Percentiles rank a stretch among this genome's conserved stretches.
Conservation (phyloP, 2,329 filamentous ascomycete species). For the Pseudohalonectria lignicola region DNA sequence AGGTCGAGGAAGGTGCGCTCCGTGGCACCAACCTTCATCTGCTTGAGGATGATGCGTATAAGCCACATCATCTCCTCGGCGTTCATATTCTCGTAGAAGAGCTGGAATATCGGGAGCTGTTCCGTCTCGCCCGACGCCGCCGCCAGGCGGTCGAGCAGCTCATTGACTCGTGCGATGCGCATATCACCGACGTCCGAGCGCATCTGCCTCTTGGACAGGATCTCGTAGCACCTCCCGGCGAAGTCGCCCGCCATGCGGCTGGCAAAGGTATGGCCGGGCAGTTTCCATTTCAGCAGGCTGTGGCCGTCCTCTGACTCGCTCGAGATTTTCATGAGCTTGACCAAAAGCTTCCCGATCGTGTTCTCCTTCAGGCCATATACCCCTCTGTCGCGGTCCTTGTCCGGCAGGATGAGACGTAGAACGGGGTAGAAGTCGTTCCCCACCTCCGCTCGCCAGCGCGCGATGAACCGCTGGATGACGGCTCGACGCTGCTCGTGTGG, state of each 20-base stretch:
- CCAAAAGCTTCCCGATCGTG: slow-evolving; percentile 78
- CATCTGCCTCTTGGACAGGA: slow-evolving; percentile 75
- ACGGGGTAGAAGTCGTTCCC: slow-evolving; percentile 91
- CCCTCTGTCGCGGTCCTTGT: slow-evolving; percentile 82
- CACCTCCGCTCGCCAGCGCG: slow-evolving; percentile 76
- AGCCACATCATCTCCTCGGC: slow-evolving; percentile 90
- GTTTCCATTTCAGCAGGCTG: slow-evolving; percentile 82
- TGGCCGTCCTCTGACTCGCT: slow-evolving; percentile 82
- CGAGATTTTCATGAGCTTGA: slow-evolving; percentile 86
- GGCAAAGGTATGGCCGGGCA: slow-evolving; percentile 58
- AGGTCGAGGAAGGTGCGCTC: slow-evolving; percentile 80
- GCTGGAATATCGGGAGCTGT: slow-evolving; percentile 68
- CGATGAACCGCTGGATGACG: slow-evolving; percentile 80
- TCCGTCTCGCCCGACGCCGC: slow-evolving; percentile 69
- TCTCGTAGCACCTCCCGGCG: slow-evolving; percentile 76
- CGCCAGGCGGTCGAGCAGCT: slow-evolving; percentile 68
- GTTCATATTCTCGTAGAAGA: slow-evolving; percentile 87
- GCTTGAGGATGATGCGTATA: slow-evolving; percentile 82
- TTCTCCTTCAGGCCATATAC: slow-evolving; percentile 95
- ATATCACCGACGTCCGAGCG: slow-evolving; percentile 63
- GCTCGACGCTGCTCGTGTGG: slow-evolving; percentile 69
- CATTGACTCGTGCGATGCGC: slow-evolving; percentile 84
- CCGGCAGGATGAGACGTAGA: slow-evolving; percentile 80
- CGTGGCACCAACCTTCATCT: slow-evolving; percentile 63
- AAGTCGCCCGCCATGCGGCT: slow-evolving; percentile 77